phyloP scores from a whole-genome alignment of 805 yeast species.

The Lachancea nothofagi region DNA sequence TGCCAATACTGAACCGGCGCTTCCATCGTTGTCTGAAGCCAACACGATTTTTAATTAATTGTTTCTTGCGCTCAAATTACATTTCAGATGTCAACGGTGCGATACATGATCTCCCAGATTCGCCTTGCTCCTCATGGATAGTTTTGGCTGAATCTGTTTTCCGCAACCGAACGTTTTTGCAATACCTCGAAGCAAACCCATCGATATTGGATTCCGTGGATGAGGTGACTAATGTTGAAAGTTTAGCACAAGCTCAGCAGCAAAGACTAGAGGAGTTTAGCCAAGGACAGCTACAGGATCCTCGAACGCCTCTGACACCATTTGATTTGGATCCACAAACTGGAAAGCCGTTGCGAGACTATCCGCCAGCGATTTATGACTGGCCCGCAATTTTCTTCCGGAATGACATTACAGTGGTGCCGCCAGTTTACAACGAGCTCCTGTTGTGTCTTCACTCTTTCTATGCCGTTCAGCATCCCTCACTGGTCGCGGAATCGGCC shows the following conservation, averaged over 20 bases:
- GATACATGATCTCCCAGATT: background rate
- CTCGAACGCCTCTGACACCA: background rate
- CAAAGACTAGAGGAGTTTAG: slow-evolving; percentile 5
- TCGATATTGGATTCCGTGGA: slow-evolving; percentile 6
- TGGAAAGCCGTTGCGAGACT: slow-evolving; percentile 12
- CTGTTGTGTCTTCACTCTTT: slow-evolving; percentile 7
- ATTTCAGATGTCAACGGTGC: slow-evolving; percentile 4
- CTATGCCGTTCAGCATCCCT: slow-evolving; percentile 10
- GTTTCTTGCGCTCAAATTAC: slow-evolving; percentile 10
- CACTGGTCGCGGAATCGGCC: slow-evolving; percentile 7
- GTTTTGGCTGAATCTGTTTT: slow-evolving; percentile 11
- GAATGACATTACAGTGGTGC: slow-evolving; percentile 9
- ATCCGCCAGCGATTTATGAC: slow-evolving; percentile 18
- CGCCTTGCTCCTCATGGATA: background rate
- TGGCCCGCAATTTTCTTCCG: slow-evolving; percentile 15
- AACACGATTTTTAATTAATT: slow-evolving; percentile 11
- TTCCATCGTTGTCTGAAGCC: slow-evolving; percentile 18
- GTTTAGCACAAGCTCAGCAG: background rate
- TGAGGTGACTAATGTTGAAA: slow-evolving; percentile 3
- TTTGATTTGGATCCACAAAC: background rate
- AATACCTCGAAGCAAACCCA: slow-evolving; percentile 10
- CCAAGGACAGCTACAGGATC: slow-evolving; percentile 1
- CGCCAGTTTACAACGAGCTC: slow-evolving; percentile 12
- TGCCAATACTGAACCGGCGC: slow-evolving; percentile 16
- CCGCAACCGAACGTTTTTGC: slow-evolving; percentile 6